Evolutionary conservation across 768 basidiomycete species (phyloP), one percentile per base, ranked within the genome.

Genomic region (Boletus rufocinnamomeus): DNA sequence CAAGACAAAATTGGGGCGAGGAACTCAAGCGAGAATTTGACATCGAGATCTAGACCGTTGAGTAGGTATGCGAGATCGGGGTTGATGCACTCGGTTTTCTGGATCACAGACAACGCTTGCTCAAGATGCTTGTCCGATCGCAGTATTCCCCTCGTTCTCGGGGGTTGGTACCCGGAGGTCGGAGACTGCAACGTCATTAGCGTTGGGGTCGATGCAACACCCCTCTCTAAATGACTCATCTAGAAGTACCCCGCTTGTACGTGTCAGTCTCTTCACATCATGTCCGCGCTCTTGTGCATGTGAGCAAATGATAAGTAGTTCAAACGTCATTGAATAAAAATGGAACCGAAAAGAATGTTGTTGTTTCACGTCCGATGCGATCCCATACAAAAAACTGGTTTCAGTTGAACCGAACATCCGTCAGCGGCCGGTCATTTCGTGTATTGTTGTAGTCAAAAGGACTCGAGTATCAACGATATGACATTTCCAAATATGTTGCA

Each of bases 11-110:
- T 62, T 64, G 58, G 73, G 73, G 67, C 59, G 68, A 61, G 52
- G 53, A 60, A 50, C 59, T 54, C 62, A 65, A 73, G 67, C 67
- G 63, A 63, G 54, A 62, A 63, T 66, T 62, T 70, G 68, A 66
- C 61, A 34, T 63, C 52, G 48, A 63, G 62, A 58, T 72, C 69
- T 73, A 66, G 70, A 59, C 67, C 63, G 17, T 49, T 46, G 30
- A 41, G 38, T 32, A 38, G 49, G 50, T 43, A 59, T 57, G 61
- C 27, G 38, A 60, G 63, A 67, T 66, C 56, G 61, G 61, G 59
- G 48, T 58, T 32, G 37, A 30, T 54, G 44, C 25, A 30, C 28
- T 50, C 28, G 32, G 46, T 48, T 43, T 67, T 49, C 41, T 46
- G 47, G 58, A 53, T 50, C 52, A 23, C 44, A 43, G 40, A 28